Base-by-base conservation (phyloP, 176 grass and related monocot species). In the Aegilops tauschii region DNA sequence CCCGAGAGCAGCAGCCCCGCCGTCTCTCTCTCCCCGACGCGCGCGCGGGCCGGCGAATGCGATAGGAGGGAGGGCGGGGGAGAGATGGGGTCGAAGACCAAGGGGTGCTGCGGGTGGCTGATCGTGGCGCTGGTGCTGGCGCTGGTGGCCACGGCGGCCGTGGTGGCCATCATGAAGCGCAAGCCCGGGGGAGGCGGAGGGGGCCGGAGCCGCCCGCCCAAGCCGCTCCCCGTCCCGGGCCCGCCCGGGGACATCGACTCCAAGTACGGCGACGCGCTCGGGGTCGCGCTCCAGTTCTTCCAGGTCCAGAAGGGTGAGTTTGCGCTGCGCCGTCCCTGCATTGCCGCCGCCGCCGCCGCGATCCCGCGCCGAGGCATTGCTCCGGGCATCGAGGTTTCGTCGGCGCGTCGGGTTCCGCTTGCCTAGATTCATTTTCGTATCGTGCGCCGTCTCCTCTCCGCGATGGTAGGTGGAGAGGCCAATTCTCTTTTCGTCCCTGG, bases 271-370 rank as follows among this genome's bases (percentile, higher is more conserved):
- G 85, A 91, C 69, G 94, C 97, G 58, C 97, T 99, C 63, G 88
- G 85, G 85, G 79, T 94, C 40, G 92, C 97, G 56, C 92, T 99
- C 71, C 97, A 99, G 85, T 99, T 96, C 92, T 94, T 99, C 79
- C 87, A 99, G 87, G 92, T 99, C 30, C 97, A 99, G 83, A 96
- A 96, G 83, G 76, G 97, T 99, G 88, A 82, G 82, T 23, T 14
- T 20, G 37, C 67, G 56, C 2, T 6, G 5, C 34, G 37, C 8
- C 8, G 0, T 45, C 40, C 27, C 12, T 23, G 77, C 65, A 84
- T 16, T 50, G 47, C 47, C 47, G 63, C 20, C 39, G 6, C 20
- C 39, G 6, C 54, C 39, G 7, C 56, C 29, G 47, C 11, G 5
- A 18, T 35, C 52, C 9, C 34, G 3, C 2, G 40, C 16, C 80